Evolutionary conservation across 805 yeast species (phyloP), one percentile per base, ranked within the genome.

Genomic region (Candida ipomoeae): DNA sequence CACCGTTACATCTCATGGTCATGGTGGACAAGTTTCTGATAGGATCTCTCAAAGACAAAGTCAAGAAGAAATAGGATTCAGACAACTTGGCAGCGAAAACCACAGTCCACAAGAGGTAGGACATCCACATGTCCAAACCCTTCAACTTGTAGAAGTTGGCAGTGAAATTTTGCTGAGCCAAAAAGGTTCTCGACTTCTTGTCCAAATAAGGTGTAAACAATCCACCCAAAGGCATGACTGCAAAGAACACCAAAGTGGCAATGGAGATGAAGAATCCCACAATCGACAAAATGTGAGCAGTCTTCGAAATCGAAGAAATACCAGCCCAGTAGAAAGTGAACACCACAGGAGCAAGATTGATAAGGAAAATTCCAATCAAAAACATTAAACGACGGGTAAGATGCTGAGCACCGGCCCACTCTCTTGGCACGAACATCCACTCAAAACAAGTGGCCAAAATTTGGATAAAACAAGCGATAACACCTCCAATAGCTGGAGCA

Each of bases 351-450:
- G 85, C 95, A 65, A 92, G 75, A 71, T 92, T 94, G 55, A 84
- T 62, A 48, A 74, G 77, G 50, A 90, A 75, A 58, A 90, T 81
- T 47, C 81, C 57, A 48, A 85, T 58, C 67, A 92, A 71, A 66
- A 91, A 86, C 77, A 84, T 66, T 62, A 94, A 77, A 68, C 99
- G 85, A 73, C 96, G 89, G 36, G 89, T 75, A 66, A 94, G 80
- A 69, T 88, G 97, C 75, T 92, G 98, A 69, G 98, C 97, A 72
- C 99, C 99, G 34, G 98, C 96, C 98, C 98, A 94, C 61, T 85
- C 82, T 73, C 98, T 85, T 59, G 99, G 99, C 54, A 94, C 98
- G 63, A 90, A 94, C 67, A 84, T 76, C 96, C 96, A 92, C 73
- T 94, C 99, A 63, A 87, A 82, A 35, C 90, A 52, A 29, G 98